Conservation (phyloP, 257 asterid genomes). For the Scutellaria galericulata region DNA sequence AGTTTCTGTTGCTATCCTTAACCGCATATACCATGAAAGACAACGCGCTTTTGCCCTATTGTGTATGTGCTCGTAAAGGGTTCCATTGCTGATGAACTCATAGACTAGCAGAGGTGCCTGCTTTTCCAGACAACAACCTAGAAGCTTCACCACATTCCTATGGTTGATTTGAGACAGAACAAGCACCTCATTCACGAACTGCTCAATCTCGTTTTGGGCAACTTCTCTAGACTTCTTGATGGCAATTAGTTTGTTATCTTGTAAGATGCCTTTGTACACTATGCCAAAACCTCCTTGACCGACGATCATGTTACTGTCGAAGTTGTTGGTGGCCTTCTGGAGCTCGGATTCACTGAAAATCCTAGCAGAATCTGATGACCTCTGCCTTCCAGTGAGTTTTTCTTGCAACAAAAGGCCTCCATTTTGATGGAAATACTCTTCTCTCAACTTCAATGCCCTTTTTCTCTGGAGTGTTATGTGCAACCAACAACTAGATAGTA, state of each 20-base stretch:
- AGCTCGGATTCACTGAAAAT: conserved; percentile 27
- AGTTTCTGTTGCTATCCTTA: conserved; percentile 41
- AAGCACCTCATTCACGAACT: conserved; percentile 45
- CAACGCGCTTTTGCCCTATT: not conserved
- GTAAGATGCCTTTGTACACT: conserved; percentile 31
- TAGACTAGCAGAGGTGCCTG: conserved; percentile 42
- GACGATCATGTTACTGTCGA: not conserved
- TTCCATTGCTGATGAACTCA: conserved; percentile 32
- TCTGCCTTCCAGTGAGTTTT: conserved; percentile 17
- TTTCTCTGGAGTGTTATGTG: conserved; percentile 33
- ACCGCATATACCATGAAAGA: conserved; percentile 37
- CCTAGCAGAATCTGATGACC: not conserved
- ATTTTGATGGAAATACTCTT: conserved; percentile 8
- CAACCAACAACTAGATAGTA: conserved; percentile 22
- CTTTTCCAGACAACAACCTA: conserved; percentile 50
- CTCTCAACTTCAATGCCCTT: conserved; percentile 1
- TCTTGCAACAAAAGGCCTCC: conserved; percentile 31
- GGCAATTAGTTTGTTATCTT: conserved; percentile 19
- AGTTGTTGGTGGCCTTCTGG: conserved; percentile 28
- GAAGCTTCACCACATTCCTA: conserved; percentile 42
- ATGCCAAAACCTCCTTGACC: conserved; percentile 28
- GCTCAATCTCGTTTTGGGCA: conserved; percentile 36
- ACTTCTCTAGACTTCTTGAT: conserved; percentile 35
- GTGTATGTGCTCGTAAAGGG: conserved; percentile 22
- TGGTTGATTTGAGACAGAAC: conserved; percentile 44